phyloP scores from a whole-genome alignment of 2,329 filamentous ascomycete species.

The Aspergillus ochraceus region DNA sequence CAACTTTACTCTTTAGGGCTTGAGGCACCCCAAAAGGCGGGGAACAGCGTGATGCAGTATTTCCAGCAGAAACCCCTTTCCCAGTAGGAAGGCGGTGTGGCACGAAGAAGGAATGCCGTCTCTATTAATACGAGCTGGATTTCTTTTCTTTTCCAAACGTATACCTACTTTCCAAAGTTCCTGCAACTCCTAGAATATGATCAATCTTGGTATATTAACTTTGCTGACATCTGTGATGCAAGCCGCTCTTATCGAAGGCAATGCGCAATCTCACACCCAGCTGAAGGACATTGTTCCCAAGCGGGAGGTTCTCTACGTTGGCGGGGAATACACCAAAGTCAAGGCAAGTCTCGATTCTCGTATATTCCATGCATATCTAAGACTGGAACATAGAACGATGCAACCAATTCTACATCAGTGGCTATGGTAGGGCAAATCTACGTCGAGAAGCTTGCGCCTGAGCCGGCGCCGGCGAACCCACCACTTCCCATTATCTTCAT shows the following conservation, averaged over 20 bases:
- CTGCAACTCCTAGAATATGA: not conserved
- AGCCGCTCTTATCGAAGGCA: not conserved
- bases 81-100: no score
- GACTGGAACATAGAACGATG: not conserved
- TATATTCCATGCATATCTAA: not conserved
- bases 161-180: not conserved
- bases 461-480: slow-evolving; percentile 14
- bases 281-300: not conserved
- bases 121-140: no score
- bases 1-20: not conserved
- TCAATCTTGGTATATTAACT: not conserved
- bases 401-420: not conserved
- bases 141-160: not conserved
- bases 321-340: not conserved
- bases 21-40: not conserved
- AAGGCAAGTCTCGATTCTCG: not conserved
- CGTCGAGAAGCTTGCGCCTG: slow-evolving; percentile 34
- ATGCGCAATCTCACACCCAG: not conserved
- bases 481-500: slow-evolving; percentile 33
- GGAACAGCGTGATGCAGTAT: not conserved
- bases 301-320: not conserved
- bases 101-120: no score
- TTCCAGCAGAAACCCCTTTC: not conserved
- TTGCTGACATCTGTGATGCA: not conserved
- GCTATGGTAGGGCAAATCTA: slow-evolving; percentile 29